Evolutionary conservation across 352 stramenopile species (phyloP).

Genomic region (Pythium vanterpoolii): DNA sequence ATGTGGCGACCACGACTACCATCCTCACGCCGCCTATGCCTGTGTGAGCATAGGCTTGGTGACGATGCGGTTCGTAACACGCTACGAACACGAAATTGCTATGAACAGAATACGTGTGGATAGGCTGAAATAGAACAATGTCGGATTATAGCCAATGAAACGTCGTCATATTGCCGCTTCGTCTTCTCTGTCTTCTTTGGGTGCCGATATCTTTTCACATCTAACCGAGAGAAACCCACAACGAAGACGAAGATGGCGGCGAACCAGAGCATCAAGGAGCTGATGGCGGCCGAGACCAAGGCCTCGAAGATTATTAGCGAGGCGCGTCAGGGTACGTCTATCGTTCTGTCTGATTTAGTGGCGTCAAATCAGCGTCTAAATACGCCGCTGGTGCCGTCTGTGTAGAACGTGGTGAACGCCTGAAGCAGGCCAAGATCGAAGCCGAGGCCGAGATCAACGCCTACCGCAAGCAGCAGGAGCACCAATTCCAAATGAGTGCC

Average conservation of each 20-base stretch:
- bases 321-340: conserved; percentile 60
- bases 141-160: conserved; percentile 12
- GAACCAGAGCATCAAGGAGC: conserved; percentile 89
- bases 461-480: conserved; percentile 85
- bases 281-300: conserved; percentile 88
- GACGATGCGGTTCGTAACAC: neutral
- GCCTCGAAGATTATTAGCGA: conserved; percentile 90
- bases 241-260: conserved; percentile 50
- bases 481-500: conserved; percentile 83
- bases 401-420: conserved; percentile 74
- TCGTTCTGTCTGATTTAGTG: neutral
- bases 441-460: conserved; percentile 81
- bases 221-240: neutral
- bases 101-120: neutral
- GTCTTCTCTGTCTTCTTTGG: neutral
- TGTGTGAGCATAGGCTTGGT: neutral
- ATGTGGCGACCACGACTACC: neutral
- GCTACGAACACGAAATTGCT: conserved; percentile 5
- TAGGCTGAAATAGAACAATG: conserved; percentile 1
- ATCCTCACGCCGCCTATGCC: neutral
- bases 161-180: neutral
- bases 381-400: too few species aligned
- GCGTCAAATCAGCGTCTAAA: neutral
- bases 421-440: conserved; percentile 88
- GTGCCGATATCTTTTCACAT: conserved; percentile 8